These are phyloP conservation scores for Metschnikowia matae DNA, from an alignment of 805 yeast species.

Conservation along the genomic window DNA sequence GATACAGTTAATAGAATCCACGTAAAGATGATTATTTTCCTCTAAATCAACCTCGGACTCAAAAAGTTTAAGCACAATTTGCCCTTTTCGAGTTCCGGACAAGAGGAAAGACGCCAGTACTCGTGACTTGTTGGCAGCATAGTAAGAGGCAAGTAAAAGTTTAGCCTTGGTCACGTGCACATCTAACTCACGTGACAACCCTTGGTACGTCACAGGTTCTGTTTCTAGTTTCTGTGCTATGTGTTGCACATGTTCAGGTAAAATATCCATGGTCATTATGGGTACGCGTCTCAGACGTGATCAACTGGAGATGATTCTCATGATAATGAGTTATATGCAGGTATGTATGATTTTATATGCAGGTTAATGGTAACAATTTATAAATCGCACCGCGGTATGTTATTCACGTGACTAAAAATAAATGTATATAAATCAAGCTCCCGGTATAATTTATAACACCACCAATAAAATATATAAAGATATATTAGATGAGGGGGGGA, in stretches of 20 bases:
- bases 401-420: no score
- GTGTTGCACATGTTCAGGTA: conserved; percentile 27
- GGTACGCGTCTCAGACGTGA: neutral
- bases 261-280: conserved; percentile 27
- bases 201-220: conserved; percentile 35
- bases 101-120: conserved; percentile 41
- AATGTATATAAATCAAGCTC: no score
- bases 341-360: no score
- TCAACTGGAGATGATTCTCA: no score
- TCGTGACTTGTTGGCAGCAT: conserved; percentile 29
- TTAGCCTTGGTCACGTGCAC: conserved; percentile 40
- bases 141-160: conserved; percentile 34
- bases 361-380: no score
- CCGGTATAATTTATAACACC: no score
- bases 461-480: no score
- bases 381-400: no score
- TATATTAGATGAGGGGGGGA: no score
- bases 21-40: conserved; percentile 20
- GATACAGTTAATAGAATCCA: conserved; percentile 29
- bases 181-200: conserved; percentile 37
- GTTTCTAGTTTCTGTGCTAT: conserved; percentile 19
- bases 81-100: conserved; percentile 28
- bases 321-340: no score
- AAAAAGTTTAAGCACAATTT: conserved; percentile 19
- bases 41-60: conserved; percentile 23